Evolutionary conservation across 208 protist species (phyloP), one percentile per base, ranked within the genome.

Genomic region (Acanthamoeba castellanii): DNA sequence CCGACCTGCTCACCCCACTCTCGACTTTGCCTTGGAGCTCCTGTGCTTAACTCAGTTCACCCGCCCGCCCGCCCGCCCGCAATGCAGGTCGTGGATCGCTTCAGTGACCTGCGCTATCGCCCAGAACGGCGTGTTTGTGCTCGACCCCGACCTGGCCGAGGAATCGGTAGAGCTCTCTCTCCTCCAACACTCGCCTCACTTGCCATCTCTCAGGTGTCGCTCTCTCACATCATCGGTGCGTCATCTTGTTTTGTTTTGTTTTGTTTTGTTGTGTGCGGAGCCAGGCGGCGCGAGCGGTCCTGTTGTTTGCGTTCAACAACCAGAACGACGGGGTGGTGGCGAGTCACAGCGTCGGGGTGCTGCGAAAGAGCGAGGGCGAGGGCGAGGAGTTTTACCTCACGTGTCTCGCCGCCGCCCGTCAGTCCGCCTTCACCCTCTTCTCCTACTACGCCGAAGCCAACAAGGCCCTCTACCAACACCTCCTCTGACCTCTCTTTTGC

Each of bases 271-370:
- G 6, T n/a, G 22, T 66, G 66, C 16, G 25, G 25, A 32, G 18
- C 7, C 37, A 88, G 81, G 18, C 50, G 16, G 81, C 81, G 81
- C 81, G 81, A 88, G 81, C 81, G 25, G 81, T 88, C 20, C 50
- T 88, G 30, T 11, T 88, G n/a, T 88, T 88, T 42, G 52, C 50
- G 25, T 88, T 88, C 81, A 88, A 88, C 81, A 88, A 88, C 34
- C 50, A 88, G 52, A 88, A 88, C 81, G 52, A 88, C 81, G 81
- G 81, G 16, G 52, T 88, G 81, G 81, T 88, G 81, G 50, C 81
- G 50, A 88, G 81, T 25, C 81, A 88, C 81, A 88, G 81, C 81
- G 61, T 88, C 22, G 81, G 81, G 16, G 50, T 88, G n/a, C 81
- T 88, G 50, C 81, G 52, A 88, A 88, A 64, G 81, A 50, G 81